Conservation (phyloP, 768 basidiomycete species). For the Gelatoporia subvermispora region DNA sequence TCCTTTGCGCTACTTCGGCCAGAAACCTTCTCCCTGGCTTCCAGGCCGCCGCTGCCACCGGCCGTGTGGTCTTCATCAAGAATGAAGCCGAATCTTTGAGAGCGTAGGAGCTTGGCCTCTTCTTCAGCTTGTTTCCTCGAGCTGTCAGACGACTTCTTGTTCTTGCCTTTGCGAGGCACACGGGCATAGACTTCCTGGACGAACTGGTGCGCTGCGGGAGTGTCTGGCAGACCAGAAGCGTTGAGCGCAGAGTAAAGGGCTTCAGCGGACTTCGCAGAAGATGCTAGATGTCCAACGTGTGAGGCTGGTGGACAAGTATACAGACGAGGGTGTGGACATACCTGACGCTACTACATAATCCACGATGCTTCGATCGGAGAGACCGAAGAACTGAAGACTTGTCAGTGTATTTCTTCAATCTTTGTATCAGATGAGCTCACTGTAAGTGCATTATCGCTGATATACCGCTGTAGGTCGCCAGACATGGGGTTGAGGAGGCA, state of each 20-base stretch:
- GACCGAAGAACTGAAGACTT: slow-evolving; percentile 63
- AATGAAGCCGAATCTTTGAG: slow-evolving; percentile 75
- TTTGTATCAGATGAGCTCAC: slow-evolving; percentile 36
- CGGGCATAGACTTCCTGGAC: slow-evolving; percentile 70
- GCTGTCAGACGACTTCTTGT: slow-evolving; percentile 46
- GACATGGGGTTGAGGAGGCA: slow-evolving; percentile 38
- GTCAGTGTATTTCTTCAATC: background rate
- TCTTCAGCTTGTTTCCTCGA: slow-evolving; percentile 68
- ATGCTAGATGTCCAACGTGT: slow-evolving; percentile 42
- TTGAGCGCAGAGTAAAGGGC: slow-evolving; percentile 73
- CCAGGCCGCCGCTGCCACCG: slow-evolving; percentile 32
- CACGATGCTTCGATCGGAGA: slow-evolving; percentile 78
- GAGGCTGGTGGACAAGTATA: slow-evolving; percentile 6
- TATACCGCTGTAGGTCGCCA: slow-evolving; percentile 61
- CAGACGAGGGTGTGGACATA: slow-evolving; percentile 21
- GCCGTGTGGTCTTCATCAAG: slow-evolving; percentile 68
- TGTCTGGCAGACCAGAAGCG: slow-evolving; percentile 75
- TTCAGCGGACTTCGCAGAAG: slow-evolving; percentile 76
- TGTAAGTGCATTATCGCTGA: slow-evolving; percentile 72
- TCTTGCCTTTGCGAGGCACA: slow-evolving; percentile 74
- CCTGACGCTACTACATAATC: slow-evolving; percentile 88
- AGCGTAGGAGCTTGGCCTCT: slow-evolving; percentile 61
- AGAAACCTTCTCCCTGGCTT: slow-evolving; percentile 26
- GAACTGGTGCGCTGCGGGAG: slow-evolving; percentile 76
- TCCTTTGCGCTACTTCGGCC: slow-evolving; percentile 44